Evolutionary conservation across 2,329 filamentous ascomycete genomes (phyloP), one percentile per base, ranked within the genome.

Genomic region (Fusarium liriodendri): DNA sequence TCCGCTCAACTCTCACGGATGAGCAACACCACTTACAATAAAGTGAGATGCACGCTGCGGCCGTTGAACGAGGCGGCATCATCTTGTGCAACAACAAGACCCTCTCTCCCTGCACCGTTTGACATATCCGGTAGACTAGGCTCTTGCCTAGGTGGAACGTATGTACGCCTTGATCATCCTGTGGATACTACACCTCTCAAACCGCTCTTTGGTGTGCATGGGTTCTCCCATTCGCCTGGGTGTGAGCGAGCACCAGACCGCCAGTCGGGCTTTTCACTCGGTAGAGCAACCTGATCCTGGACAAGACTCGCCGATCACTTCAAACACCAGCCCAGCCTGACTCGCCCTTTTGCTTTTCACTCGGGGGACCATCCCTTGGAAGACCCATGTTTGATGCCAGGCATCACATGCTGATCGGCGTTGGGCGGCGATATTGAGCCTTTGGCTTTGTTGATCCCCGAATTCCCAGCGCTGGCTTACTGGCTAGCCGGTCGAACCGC

Each of bases 231-330:
- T 59, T 27, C 47, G 29, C 61, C 67, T 67, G 70, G 67, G 58
- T 71, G 72, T 35, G 66, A 59, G 62, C 63, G 47, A 73, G 42
- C 20, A 58, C 54, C 64, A 73, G 71, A 74, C 71, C 71, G 71
- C 71, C 71, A 74, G 71, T 74, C 71, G 71, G 67, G 52, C 67
- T 72, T 74, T 58, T 66, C 71, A 72, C 61, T 69, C 68, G 71
- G 71, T 52, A 72, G 69, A 69, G 58, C 58, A 59, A 52, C 65
- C 55, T 69, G 61, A 72, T 70, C 71, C 72, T 50, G 62, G 71
- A 13, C 67, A 69, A 35, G 55, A 52, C 40, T 35, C 45, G 40
- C 40, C 33, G 60, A 64, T 38, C 67, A 55, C 40, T 52, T 38
- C 32, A 62, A 55, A 65, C 25, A 33, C 45, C 22, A 50, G 25